Evolutionary conservation across 192 early-diverging fungal genomes (phyloP).

Genomic region (Linnemannia elongata): DNA sequence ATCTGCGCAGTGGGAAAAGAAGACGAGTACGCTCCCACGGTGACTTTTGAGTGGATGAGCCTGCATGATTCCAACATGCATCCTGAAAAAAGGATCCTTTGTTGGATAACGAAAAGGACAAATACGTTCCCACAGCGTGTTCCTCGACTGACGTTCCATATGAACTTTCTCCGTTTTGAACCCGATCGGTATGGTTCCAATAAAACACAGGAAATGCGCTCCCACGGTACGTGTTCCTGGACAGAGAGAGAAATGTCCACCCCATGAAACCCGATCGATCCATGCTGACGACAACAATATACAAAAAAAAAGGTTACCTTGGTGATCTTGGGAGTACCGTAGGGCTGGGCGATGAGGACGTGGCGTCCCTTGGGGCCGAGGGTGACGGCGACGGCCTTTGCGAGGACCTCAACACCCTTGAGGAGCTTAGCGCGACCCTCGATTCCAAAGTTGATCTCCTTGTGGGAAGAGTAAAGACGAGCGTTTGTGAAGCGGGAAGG

Average conservation of each 20-base stretch:
- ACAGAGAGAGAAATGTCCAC: no score
- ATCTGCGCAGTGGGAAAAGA: background rate
- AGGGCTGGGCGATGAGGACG: slow-evolving; percentile 98
- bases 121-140: no score
- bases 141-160: no score
- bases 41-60: background rate
- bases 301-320: slow-evolving; percentile 56
- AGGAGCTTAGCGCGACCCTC: slow-evolving; percentile 94
- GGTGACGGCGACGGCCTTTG: slow-evolving; percentile 99
- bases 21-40: background rate
- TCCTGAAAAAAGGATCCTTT: no score
- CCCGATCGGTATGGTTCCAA: background rate
- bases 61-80: no score
- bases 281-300: no score
- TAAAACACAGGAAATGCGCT: background rate
- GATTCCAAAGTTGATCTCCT: slow-evolving; percentile 97
- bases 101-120: no score
- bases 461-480: slow-evolving; percentile 86
- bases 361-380: slow-evolving; percentile 99
- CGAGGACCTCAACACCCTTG: slow-evolving; percentile 95
- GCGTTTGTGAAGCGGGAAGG: slow-evolving; percentile 34
- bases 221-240: background rate
- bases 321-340: slow-evolving; percentile 99
- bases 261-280: no score
- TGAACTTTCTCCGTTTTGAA: background rate